Conservation (phyloP, 768 basidiomycete species). For the Leccinum arenicola region DNA sequence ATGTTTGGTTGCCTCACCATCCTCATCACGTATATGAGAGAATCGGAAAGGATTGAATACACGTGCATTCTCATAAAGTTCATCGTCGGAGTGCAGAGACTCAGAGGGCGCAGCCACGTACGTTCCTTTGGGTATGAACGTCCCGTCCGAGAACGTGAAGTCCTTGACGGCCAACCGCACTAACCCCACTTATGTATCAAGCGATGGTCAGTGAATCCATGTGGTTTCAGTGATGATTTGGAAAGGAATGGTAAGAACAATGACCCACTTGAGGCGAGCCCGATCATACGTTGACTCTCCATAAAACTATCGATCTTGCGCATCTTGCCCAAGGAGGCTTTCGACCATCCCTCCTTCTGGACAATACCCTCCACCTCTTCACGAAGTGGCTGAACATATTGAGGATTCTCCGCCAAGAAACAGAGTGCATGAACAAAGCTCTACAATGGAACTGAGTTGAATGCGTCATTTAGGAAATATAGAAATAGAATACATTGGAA, state of each 20-base stretch:
- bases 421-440: neutral
- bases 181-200: slow-evolving; percentile 23
- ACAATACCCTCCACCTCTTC: neutral
- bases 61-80: neutral
- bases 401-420: neutral
- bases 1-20: neutral
- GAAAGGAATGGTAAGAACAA: neutral
- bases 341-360: neutral
- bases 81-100: neutral
- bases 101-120: neutral
- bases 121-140: neutral
- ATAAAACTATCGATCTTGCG: neutral
- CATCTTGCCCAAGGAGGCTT: neutral
- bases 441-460: neutral
- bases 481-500: neutral
- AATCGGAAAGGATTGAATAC: neutral
- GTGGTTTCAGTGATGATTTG: neutral
- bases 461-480: neutral
- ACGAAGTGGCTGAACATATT: neutral
- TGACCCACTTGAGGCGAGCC: neutral
- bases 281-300: neutral
- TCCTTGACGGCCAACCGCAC: slow-evolving; percentile 31
- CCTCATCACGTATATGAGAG: neutral
- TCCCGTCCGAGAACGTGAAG: slow-evolving; percentile 33
- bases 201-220: neutral